Evolutionary conservation across 441 rosid genomes (phyloP), one percentile per base, ranked within the genome.

Genomic region (Populus hybrid): DNA sequence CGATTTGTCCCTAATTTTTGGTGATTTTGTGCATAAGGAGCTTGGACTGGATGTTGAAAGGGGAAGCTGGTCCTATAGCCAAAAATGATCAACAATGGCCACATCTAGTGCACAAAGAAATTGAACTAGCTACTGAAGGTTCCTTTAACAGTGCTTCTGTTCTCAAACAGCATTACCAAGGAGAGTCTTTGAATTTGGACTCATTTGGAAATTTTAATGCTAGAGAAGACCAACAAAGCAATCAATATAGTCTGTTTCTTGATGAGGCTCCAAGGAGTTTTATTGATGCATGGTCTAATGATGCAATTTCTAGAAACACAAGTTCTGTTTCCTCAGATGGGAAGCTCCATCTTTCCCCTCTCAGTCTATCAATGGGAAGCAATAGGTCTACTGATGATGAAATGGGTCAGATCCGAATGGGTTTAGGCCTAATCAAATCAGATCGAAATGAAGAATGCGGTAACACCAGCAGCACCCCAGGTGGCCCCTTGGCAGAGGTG

Each of bases 401-500:
- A 57, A 81, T 76, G 82, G 78, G 82, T 74, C 67, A 57, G 68
- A 75, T 80, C 3, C 86, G 73, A 64, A 83, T 81, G 87, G 84
- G 88, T 0, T 66, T 81, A 68, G 80, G 83, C 1, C 59, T 84
- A 14, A 40, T 23, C 40, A 83, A 80, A 42, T 76, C 81, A 24
- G 81, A 79, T 77, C 82, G 75, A 67, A 82, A 80, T 63, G 75
- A 73, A 69, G 85, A 75, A 53, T 57, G 59, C 66, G 70, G 75
- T 81, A 26, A 82, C 82, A 80, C 20, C 36, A 66, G 34, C 69
- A 66, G 34, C 34, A 40, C 89, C 0, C 93, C 88, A 0, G 95
- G 95, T 0, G 95, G 95, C 23, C 95, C 95, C 40, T 78, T 91
- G 63, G 95, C 90, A 2, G 93, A 91, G 80, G 90, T 88, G 65